phyloP scores from a whole-genome alignment of 2,329 filamentous ascomycete species.

The Torrubiellomyces zombiae region DNA sequence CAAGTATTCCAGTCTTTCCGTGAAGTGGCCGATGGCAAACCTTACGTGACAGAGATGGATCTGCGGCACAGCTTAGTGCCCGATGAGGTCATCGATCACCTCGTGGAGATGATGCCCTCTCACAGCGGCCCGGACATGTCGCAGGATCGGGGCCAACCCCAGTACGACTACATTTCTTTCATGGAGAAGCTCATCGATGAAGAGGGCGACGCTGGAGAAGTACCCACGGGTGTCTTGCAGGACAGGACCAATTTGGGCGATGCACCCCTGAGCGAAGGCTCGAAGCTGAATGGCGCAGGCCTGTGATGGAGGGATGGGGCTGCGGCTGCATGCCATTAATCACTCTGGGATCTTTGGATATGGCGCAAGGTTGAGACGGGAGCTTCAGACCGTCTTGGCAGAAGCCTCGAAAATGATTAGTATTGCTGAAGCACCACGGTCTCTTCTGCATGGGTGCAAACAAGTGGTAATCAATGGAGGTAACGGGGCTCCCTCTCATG shows the following conservation, averaged over 20 bases:
- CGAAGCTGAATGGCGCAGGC: constrained; percentile 18
- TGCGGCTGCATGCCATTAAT: no score
- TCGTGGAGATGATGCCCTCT: constrained; percentile 70
- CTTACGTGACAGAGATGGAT: constrained; percentile 96
- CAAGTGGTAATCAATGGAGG: no score
- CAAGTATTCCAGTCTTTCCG: constrained; percentile 97
- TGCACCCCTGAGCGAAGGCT: constrained; percentile 15
- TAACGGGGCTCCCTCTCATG: no score
- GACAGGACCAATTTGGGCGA: constrained; percentile 18
- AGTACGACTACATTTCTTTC: constrained; percentile 93
- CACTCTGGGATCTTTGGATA: no score
- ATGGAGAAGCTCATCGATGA: constrained; percentile 71
- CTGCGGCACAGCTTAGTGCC: constrained; percentile 87
- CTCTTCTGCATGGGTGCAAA: no score
- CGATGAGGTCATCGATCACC: constrained; percentile 89
- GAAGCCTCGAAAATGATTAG: no score
- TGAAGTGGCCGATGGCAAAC: constrained; percentile 95
- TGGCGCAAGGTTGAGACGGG: background rate
- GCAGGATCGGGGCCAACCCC: constrained; percentile 66
- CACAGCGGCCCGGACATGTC: constrained; percentile 76
- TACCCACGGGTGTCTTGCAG: constrained; percentile 14
- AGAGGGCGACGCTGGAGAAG: constrained; percentile 12
- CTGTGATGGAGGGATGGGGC: no score
- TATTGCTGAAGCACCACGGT: no score
- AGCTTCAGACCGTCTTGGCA: no score